Conservation (phyloP, 495 filamentous ascomycete species). For the Choiromyces venosus region DNA sequence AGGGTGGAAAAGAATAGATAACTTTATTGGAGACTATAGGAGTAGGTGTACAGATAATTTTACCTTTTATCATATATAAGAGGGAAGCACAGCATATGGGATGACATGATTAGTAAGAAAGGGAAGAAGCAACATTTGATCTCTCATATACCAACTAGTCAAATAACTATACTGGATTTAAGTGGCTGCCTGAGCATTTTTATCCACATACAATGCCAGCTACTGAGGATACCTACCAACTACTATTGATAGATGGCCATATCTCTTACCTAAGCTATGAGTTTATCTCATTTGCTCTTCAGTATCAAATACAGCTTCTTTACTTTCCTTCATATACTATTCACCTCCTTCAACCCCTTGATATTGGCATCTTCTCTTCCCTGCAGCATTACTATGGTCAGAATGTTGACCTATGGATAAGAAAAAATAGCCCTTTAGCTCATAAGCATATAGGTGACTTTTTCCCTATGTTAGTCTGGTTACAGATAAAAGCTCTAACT, state of each 20-base stretch:
- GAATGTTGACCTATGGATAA: slow-evolving; percentile 4
- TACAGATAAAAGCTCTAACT: no score
- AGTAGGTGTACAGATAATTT: slow-evolving; percentile 6
- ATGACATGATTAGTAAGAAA: slow-evolving; percentile 7
- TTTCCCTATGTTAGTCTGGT: no score
- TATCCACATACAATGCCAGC: no score
- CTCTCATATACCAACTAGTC: slow-evolving; percentile 8
- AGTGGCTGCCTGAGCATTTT: slow-evolving; percentile 18
- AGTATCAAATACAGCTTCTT: no score
- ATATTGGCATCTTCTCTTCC: no score
- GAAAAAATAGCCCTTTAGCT: background rate
- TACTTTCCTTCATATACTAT: slow-evolving; percentile 8
- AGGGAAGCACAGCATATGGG: slow-evolving; percentile 8
- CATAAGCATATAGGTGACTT: slow-evolving; percentile 7
- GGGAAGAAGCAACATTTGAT: slow-evolving; percentile 1
- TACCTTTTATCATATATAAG: slow-evolving; percentile 11
- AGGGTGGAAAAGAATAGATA: slow-evolving; percentile 14
- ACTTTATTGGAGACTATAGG: slow-evolving; percentile 11
- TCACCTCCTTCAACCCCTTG: slow-evolving; percentile 10
- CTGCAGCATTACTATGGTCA: slow-evolving; percentile 7
- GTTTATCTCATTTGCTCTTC: no score
- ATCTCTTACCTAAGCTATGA: slow-evolving; percentile 7
- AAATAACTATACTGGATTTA: background rate
- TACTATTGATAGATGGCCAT: slow-evolving; percentile 17
- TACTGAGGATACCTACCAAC: background rate